These are phyloP conservation scores for Vachellia pachyceras DNA, from an alignment of 306 rosid species.

Conservation along the genomic window DNA sequence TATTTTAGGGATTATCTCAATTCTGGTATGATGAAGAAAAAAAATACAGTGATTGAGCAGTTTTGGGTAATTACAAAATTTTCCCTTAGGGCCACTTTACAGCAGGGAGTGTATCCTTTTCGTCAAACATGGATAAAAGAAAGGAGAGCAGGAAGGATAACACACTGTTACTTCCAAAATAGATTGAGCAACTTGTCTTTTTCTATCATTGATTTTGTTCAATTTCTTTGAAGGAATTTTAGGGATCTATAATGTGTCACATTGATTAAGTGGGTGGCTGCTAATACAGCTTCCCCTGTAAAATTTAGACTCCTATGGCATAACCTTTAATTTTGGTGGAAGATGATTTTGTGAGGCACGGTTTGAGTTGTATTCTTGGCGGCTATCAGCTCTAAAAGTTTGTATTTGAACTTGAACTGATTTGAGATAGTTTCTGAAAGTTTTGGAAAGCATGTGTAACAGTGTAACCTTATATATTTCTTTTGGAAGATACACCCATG, in stretches of 20 bases:
- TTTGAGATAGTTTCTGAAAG: neutral
- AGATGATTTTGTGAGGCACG: neutral
- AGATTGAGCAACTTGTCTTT: neutral
- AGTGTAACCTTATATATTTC: neutral
- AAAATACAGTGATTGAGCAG: neutral
- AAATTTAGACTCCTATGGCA: neutral
- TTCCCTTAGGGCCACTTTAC: neutral
- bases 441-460: neutral
- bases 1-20: neutral
- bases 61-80: neutral
- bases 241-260: neutral
- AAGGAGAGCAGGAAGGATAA: neutral
- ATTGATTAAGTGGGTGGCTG: neutral
- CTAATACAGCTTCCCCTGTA: too few species aligned
- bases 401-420: neutral
- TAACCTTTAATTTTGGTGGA: neutral
- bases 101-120: neutral
- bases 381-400: neutral
- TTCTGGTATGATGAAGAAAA: neutral
- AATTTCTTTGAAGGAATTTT: neutral
- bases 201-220: neutral
- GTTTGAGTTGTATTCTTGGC: neutral
- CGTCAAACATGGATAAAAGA: neutral
- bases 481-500: neutral
- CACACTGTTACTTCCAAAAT: neutral